Evolutionary conservation across 306 rosid genomes (phyloP).

Genomic region (Hippophae rhamnoides): DNA sequence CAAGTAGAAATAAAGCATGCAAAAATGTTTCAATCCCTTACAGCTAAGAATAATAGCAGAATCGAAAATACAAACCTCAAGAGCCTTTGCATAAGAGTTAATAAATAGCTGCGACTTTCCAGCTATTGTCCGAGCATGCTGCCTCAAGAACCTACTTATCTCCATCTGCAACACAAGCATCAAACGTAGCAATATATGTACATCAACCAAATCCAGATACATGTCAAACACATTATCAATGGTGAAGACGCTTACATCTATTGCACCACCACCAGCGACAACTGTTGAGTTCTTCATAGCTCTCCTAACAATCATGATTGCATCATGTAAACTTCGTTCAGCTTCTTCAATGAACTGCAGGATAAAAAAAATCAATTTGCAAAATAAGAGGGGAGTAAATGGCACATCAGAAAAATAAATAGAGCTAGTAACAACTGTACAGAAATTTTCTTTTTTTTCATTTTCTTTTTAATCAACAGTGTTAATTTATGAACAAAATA

Average conservation of each 20-base stretch:
- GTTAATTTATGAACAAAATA: constrained; percentile 9
- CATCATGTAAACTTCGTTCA: constrained; percentile 96
- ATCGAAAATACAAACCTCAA: constrained; percentile 47
- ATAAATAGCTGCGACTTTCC: constrained; percentile 93
- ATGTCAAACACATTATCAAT: not conserved
- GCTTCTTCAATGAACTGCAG: constrained; percentile 99
- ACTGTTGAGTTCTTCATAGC: constrained; percentile 95
- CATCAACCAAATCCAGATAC: not conserved
- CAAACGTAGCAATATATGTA: too few relatives aligned
- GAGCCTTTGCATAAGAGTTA: constrained; percentile 93
- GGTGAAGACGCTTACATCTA: constrained; percentile 55
- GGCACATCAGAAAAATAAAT: not conserved
- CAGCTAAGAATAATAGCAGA: not conserved
- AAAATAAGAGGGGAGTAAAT: too few relatives aligned
- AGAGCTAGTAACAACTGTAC: constrained; percentile 5
- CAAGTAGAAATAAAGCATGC: not conserved
- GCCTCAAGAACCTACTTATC: constrained; percentile 85
- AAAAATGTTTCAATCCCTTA: not conserved
- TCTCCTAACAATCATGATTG: constrained; percentile 97
- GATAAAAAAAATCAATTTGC: not conserved
- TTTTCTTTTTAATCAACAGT: not conserved
- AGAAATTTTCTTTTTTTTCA: not conserved
- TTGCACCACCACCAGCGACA: constrained; percentile 99
- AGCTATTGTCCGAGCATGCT: constrained; percentile 83
- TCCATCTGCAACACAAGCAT: constrained; percentile 60